A percentile compares a stretch with the other conserved stretches of the same genome.
These are phyloP conservation scores for Macrotyloma uniflorum DNA, from an alignment of 306 rosid species.

Conservation along the genomic window DNA sequence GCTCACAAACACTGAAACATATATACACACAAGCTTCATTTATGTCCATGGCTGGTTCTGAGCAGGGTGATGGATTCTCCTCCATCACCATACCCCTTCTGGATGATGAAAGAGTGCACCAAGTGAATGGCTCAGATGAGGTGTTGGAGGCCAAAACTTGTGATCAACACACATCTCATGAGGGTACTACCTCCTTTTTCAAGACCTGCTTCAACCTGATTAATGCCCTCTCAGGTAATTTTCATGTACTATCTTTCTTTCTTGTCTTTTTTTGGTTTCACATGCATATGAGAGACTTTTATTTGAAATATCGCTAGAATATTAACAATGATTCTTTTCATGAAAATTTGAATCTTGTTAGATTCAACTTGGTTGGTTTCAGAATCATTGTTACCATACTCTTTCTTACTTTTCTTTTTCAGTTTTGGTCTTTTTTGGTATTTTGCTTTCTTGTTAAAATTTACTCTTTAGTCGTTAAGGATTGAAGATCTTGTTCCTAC, in stretches of 20 bases:
- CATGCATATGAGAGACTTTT: too few relatives aligned
- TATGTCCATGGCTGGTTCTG: slow-evolving; percentile 19
- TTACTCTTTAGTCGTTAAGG: background rate
- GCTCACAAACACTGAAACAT: background rate
- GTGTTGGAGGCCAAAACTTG: background rate
- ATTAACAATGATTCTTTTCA: too few relatives aligned
- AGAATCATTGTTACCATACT: background rate
- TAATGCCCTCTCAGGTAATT: slow-evolving; percentile 52
- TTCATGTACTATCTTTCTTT: background rate
- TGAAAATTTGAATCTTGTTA: too few relatives aligned
- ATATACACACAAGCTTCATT: background rate
- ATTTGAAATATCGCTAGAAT: too few relatives aligned
- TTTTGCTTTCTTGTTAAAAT: background rate
- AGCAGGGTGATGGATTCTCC: background rate
- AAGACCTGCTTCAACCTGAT: slow-evolving; percentile 47
- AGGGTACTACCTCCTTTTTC: slow-evolving; percentile 30
- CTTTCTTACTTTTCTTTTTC: background rate
- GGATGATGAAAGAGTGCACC: background rate
- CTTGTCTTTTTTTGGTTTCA: background rate
- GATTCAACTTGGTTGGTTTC: background rate
- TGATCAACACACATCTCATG: background rate
- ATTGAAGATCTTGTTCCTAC: background rate
- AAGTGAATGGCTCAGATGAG: background rate
- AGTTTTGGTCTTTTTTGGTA: background rate
- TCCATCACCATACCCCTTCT: slow-evolving; percentile 35